Base-by-base conservation (phyloP, 164 flowering plant species). In the Nymphaea colorata region DNA sequence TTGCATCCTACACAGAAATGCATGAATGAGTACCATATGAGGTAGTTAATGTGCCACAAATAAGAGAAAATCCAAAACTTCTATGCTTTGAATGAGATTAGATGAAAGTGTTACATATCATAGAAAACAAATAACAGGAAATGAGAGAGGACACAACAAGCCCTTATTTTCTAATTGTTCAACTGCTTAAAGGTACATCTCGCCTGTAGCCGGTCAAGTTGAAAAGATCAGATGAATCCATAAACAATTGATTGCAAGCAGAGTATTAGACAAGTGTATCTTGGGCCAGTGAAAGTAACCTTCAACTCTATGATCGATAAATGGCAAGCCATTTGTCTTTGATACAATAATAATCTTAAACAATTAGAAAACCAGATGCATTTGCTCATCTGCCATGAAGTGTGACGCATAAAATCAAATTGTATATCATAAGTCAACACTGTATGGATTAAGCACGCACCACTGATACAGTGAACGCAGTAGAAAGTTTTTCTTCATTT, bases 381-480 rank as follows among this genome's bases (percentile, higher is more conserved):
- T 25, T 25, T 25, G 36, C 36, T 25, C 1, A 25, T 25, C 0
- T 25, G 36, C 36, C 36, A 25, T 25, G 36, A 25, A 25, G 36
- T 25, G 36, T 25, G 36, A 25, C 36, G 36, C 36, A 1, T 25
- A 25, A 25, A 25, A 25, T 25, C 36, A 25, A 25, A 25, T 25
- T 25, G 36, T 25, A 25, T 25, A 25, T 25, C 36, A 25, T 25
- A 25, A 25, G 36, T 25, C 36, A 25, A 25, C 36, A 25, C 36
- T 25, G 36, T 25, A 25, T 25, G 36, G 36, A 25, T 25, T 25
- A 25, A 25, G 8, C 14, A 51, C 57, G 14, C 80, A 94, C 99
- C 90, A 95, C 99, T 59, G 99, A 77, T 36, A 95, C 82, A n/a
- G 99, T 92, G 71, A 92, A 95, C 44, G 99, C 99, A 41, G 98